Evolutionary conservation across 495 filamentous ascomycete genomes (phyloP).

Genomic region (Rhypophila decipiens): DNA sequence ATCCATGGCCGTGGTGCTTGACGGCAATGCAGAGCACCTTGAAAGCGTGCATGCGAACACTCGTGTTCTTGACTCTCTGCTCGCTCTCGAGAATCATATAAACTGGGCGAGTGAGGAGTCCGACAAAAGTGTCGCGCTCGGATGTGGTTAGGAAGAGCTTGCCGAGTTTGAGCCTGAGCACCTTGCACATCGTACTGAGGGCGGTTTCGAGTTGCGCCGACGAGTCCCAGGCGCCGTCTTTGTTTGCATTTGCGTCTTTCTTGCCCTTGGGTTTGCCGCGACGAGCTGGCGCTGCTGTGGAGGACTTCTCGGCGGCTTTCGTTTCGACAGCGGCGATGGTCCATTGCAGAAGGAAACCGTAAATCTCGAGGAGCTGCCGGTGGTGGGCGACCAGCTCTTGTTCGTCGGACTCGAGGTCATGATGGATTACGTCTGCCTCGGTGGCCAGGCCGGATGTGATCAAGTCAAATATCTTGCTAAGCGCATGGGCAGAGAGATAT

Average conservation of each 20-base stretch:
- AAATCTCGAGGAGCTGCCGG: slow-evolving; percentile 87
- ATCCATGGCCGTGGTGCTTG: slow-evolving; percentile 97
- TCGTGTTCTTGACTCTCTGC: slow-evolving; percentile 81
- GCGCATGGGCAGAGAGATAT: slow-evolving; percentile 66
- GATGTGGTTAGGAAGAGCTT: slow-evolving; percentile 93
- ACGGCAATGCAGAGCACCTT: slow-evolving; percentile 94
- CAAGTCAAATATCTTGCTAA: slow-evolving; percentile 92
- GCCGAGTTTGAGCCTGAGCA: slow-evolving; percentile 83
- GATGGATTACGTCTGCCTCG: slow-evolving; percentile 77
- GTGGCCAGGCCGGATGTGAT: slow-evolving; percentile 90
- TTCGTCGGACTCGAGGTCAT: slow-evolving; percentile 85
- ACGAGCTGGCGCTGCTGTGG: slow-evolving; percentile 58
- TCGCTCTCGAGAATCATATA: slow-evolving; percentile 94
- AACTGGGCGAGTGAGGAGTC: slow-evolving; percentile 85
- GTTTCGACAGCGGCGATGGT: slow-evolving; percentile 86
- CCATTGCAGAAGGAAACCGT: slow-evolving; percentile 93
- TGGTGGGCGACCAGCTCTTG: slow-evolving; percentile 80
- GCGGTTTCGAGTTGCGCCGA: slow-evolving; percentile 79
- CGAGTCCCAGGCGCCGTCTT: slow-evolving; percentile 83
- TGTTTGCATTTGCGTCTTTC: slow-evolving; percentile 49
- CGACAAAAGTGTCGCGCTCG: slow-evolving; percentile 92
- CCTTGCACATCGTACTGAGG: slow-evolving; percentile 90
- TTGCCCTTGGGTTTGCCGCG: slow-evolving; percentile 68
- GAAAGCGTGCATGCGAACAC: slow-evolving; percentile 92
- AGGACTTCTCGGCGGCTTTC: slow-evolving; percentile 85